Percentiles rank a stretch among this genome's conserved stretches.
Evolutionary conservation across 495 filamentous ascomycete genomes (phyloP).

Genomic region (Aspergillus coremiiformis): DNA sequence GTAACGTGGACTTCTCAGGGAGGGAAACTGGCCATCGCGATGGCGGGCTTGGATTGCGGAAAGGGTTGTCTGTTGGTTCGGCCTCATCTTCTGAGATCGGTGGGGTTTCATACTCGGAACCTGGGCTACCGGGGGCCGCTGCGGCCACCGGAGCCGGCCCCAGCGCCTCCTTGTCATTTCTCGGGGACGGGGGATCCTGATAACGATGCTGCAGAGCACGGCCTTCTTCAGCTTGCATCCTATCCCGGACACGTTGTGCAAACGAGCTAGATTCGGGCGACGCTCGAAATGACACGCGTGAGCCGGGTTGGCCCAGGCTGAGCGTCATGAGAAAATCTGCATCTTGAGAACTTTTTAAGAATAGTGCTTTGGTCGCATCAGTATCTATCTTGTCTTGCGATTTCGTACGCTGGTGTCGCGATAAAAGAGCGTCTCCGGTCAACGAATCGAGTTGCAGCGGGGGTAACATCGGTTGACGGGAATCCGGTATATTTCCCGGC

Average conservation of each 20-base stretch:
- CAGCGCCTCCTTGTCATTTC: conserved; percentile 16
- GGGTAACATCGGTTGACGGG: conserved; percentile 4
- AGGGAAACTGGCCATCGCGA: neutral
- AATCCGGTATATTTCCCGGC: conserved; percentile 5
- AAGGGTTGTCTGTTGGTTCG: conserved; percentile 19
- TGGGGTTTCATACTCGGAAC: conserved; percentile 26
- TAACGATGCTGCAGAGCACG: conserved; percentile 51
- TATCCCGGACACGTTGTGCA: conserved; percentile 52
- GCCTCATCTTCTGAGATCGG: conserved; percentile 20
- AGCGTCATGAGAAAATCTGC: conserved; percentile 35
- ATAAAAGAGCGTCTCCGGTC: conserved; percentile 19
- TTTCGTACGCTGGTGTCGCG: conserved; percentile 9
- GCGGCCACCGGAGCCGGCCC: conserved; percentile 3
- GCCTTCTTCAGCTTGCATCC: conserved; percentile 68
- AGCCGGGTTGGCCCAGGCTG: conserved; percentile 24
- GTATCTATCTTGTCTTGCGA: conserved; percentile 11
- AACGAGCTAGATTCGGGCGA: conserved; percentile 41
- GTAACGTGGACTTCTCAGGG: conserved; percentile 6
- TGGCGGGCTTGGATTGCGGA: conserved; percentile 13
- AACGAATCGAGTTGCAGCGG: conserved; percentile 37
- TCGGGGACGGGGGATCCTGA: conserved; percentile 23
- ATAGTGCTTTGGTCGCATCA: conserved; percentile 20
- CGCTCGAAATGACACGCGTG: conserved; percentile 37
- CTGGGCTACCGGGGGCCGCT: conserved; percentile 17
- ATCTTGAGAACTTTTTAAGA: conserved; percentile 29